phyloP scores from a whole-genome alignment of 192 early-diverging fungal species.

The Linnemannia zychae region DNA sequence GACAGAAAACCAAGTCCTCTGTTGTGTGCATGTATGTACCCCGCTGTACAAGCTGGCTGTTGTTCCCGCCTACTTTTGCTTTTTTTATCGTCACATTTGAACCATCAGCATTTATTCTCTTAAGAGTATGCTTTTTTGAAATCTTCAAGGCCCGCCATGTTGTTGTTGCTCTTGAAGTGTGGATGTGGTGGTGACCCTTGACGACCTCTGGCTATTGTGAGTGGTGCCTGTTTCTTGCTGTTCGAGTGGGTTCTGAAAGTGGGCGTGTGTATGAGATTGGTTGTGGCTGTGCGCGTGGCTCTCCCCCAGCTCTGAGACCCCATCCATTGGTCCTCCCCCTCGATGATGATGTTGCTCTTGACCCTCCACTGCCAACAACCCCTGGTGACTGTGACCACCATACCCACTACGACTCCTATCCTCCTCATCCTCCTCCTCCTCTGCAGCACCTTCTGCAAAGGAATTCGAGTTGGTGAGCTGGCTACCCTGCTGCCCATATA shows the following conservation, averaged over 20 bases:
- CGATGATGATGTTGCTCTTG: not conserved
- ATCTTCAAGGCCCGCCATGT: not conserved
- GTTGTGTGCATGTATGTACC: not conserved
- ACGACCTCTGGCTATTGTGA: not conserved
- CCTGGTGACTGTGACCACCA: not conserved
- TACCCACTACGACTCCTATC: not conserved
- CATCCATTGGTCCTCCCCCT: constrained; percentile 1
- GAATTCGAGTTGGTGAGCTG: constrained; percentile 27
- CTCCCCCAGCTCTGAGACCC: not conserved
- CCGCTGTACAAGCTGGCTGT: not conserved
- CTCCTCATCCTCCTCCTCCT: constrained; percentile 18
- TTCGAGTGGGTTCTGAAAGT: not conserved
- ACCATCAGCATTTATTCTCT: not conserved
- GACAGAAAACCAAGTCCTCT: not conserved
- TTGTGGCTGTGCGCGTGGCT: not conserved
- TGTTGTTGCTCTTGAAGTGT: not conserved
- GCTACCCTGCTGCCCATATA: constrained; percentile 29
- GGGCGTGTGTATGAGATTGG: not conserved
- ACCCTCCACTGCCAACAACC: not conserved
- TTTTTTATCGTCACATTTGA: not conserved
- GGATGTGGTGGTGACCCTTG: constrained; percentile 4
- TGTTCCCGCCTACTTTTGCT: not conserved
- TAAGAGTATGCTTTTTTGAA: not conserved
- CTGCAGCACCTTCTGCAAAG: not conserved
- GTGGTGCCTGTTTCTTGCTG: not conserved